Conservation (phyloP, 495 filamentous ascomycete species). For the Hypomontagnella submonticulosa region DNA sequence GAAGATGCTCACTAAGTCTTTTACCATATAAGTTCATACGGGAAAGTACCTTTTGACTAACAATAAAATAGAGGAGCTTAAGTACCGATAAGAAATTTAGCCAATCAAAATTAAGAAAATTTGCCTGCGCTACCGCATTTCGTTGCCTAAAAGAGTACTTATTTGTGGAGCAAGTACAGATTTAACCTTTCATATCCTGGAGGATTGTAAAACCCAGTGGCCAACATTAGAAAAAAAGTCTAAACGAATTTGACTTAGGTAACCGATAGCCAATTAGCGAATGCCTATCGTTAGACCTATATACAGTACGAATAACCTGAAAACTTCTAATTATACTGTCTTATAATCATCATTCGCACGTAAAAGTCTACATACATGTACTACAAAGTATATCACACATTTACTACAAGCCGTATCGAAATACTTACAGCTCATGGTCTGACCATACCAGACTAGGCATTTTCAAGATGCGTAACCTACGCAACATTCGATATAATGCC, state of each 20-base stretch:
- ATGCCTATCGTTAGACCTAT: neutral
- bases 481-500: slow-evolving; percentile 72
- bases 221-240: too few relatives aligned
- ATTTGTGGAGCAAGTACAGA: too few relatives aligned
- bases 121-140: too few relatives aligned
- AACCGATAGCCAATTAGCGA: neutral
- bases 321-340: slow-evolving; percentile 36
- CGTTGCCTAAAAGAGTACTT: too few relatives aligned
- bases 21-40: too few relatives aligned
- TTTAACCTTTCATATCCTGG: too few relatives aligned
- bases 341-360: slow-evolving; percentile 27
- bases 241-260: slow-evolving; percentile 12
- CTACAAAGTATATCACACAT: slow-evolving; percentile 25
- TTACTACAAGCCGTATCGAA: slow-evolving; percentile 2
- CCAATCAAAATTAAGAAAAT: too few relatives aligned
- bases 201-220: slow-evolving; percentile 13
- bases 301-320: slow-evolving; percentile 22
- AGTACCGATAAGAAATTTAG: too few relatives aligned
- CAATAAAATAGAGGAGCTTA: too few relatives aligned
- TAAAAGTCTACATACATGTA: slow-evolving; percentile 22
- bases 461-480: slow-evolving; percentile 79
- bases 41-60: too few relatives aligned
- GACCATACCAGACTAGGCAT: neutral
- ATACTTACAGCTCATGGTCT: slow-evolving; percentile 9
- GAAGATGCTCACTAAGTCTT: too few relatives aligned